Base-by-base conservation (phyloP, 2,329 filamentous ascomycete species). In the Ceratocystis harringtonii region DNA sequence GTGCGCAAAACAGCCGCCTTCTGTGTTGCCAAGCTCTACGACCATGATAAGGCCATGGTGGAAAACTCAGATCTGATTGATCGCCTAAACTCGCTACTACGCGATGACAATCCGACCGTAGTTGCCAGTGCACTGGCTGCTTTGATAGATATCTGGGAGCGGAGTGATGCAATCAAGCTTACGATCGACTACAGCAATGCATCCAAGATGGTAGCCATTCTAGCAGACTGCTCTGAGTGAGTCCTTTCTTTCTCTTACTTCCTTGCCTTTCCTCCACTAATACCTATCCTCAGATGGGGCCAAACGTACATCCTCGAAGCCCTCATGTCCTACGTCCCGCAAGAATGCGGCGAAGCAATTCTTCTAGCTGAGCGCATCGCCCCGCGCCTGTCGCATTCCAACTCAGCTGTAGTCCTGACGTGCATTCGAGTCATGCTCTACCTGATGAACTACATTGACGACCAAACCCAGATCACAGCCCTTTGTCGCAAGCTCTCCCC, bases 231-330 rank as follows among this genome's bases (percentile, higher is more conserved):
- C 77, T 97, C 94, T 19, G 94, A 99, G 48, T 50, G 48, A 19
- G 48, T 50, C 22, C 5, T 22, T 22, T 1, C 48, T 50, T 50
- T 17, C 25, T 12, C 41, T 19, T 17, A 36, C 5, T 50, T n/a
- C 43, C 22, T 25, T 60, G 7, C 43, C 64, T 30, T 32, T 30
- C 32, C 8, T 32, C 12, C 7, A 12, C 32, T 32, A 50, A 50
- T 10, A 10, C 19, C 48, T 5, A 22, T 10, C 22, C 48, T 10
- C 22, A 50, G 48, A 81, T 99, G 94, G 94, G 92, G 94, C 52
- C 94, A 99, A 78, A 96, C 92, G 25, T 99, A 99, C 74, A 97
- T 99, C 65, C 82, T 99, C 7, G 94, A 99, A 77, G 92, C 94
- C 22, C 81, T 99, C 71, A 97, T 97, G 89, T 94, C 92, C 25